Evolutionary conservation across 2,329 filamentous ascomycete genomes (phyloP), one percentile per base, ranked within the genome.

Genomic region (Exophiala aquamarina): DNA sequence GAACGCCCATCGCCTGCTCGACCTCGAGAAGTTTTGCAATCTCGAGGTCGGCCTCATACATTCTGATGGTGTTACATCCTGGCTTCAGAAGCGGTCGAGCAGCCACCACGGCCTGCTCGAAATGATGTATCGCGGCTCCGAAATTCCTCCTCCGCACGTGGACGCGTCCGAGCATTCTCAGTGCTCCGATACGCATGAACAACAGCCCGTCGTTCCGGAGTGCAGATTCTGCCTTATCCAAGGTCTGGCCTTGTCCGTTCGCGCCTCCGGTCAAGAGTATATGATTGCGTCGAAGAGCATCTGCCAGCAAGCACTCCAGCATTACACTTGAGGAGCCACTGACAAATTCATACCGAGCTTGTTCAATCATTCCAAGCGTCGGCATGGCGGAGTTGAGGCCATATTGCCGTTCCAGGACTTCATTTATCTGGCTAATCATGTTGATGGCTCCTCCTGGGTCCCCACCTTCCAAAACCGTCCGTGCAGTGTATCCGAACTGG

Each of bases 61-160:
- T 28, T n/a, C 43, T 36, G 17, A 34, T 41, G 28, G 36, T 21
- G 9, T 36, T 31, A 3, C 38, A 36, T 14, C 35, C 35, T 20
- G 15, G 32, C 14, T 14, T 18, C 18, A 51, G 28, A 9, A 44
- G 17, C 13, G 34, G 31, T 14, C 20, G 7, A 15, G 49, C 49
- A n/a, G 47, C 20, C 6, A 21, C 20, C 19, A 40, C 26, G 20
- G 44, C 38, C 19, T 41, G 32, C 8, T 41, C 39, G 11, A 44
- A 48, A 21, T n/a, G 43, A 15, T 9, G 26, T 13, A 41, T 14
- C 2, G 49, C 44, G 10, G 44, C 44, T 13, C 28, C 34, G 18
- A 44, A 41, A 39, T 48, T 48, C 21, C 20, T 19, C 14, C 44
- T 44, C 39, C 43, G 44, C 18, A 41, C 20, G 26, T 47, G 38